These are phyloP conservation scores for Scedosporium apiospermum DNA, from an alignment of 2,329 filamentous ascomycete species.

Conservation along the genomic window DNA sequence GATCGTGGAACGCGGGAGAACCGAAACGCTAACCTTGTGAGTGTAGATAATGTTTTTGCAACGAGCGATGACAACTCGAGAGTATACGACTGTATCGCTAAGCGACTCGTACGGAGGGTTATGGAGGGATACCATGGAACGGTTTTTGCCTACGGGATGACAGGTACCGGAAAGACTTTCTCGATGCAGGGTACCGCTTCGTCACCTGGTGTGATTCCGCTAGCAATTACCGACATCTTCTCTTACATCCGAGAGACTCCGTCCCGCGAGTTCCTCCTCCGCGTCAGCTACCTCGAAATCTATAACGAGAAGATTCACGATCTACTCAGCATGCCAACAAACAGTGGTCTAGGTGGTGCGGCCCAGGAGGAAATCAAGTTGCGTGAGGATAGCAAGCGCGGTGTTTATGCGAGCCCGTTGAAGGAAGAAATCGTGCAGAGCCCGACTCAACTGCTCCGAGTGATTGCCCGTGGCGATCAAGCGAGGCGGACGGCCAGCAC, in stretches of 20 bases:
- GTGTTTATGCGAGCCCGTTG: conserved; percentile 89
- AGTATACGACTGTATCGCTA: conserved; percentile 90
- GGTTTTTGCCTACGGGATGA: conserved; percentile 98
- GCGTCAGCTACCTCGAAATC: conserved; percentile 96
- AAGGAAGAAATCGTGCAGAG: conserved; percentile 99
- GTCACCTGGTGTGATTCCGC: conserved; percentile 89
- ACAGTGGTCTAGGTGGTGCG: conserved; percentile 41
- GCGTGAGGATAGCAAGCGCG: conserved; percentile 89
- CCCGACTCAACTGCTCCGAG: conserved; percentile 84
- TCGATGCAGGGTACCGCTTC: conserved; percentile 98
- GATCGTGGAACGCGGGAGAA: background rate
- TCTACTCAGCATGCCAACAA: conserved; percentile 66
- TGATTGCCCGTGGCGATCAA: conserved; percentile 90
- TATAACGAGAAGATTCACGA: conserved; percentile 98
- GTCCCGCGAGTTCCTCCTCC: conserved; percentile 82
- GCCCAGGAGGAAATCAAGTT: conserved; percentile 91
- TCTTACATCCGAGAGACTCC: conserved; percentile 98
- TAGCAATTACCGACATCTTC: conserved; percentile 98
- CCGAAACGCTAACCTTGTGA: no score
- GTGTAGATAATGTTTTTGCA: conserved; percentile 86
- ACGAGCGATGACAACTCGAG: conserved; percentile 88
- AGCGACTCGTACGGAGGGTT: conserved; percentile 85
- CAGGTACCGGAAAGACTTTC: conserved; percentile 96
- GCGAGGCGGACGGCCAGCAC: conserved; percentile 86
- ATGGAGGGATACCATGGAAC: conserved; percentile 99